Evolutionary conservation across 257 asterid genomes (phyloP).

Genomic region (Rehmannia glutinosa): DNA sequence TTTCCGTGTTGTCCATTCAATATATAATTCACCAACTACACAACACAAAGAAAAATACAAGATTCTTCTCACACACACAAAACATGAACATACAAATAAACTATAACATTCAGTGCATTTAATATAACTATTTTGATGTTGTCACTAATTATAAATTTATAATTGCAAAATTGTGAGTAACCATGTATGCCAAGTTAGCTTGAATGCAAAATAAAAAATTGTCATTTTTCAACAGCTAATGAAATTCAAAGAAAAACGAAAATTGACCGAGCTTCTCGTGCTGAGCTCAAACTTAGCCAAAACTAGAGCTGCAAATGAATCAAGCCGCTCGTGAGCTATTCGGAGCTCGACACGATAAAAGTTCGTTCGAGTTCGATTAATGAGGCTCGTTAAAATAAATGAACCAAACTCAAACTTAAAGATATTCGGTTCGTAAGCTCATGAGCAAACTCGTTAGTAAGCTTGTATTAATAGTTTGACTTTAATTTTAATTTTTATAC

Average conservation of each 20-base stretch:
- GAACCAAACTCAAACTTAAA: no score
- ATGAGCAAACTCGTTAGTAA: no score
- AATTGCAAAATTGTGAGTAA: neutral
- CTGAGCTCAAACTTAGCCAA: slow-evolving; percentile 6
- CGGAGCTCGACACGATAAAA: no score
- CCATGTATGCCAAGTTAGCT: neutral
- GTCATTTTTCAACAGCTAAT: neutral
- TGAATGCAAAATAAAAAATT: neutral
- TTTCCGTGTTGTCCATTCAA: slow-evolving; percentile 78
- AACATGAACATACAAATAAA: neutral
- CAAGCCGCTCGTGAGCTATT: no score
- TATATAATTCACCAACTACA: slow-evolving; percentile 78
- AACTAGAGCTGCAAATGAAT: no score
- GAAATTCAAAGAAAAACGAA: neutral
- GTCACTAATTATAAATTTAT: no score
- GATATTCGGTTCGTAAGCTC: no score
- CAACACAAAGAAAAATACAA: neutral
- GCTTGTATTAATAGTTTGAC: no score
- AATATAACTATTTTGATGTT: no score
- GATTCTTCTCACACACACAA: neutral
- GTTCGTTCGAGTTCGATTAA: no score
- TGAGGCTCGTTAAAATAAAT: no score
- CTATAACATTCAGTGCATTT: neutral
- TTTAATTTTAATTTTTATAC: no score
- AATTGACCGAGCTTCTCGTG: slow-evolving; percentile 6